These are phyloP conservation scores for Cucurbita moschata DNA, from an alignment of 306 rosid genomes.

Conservation along the genomic window DNA sequence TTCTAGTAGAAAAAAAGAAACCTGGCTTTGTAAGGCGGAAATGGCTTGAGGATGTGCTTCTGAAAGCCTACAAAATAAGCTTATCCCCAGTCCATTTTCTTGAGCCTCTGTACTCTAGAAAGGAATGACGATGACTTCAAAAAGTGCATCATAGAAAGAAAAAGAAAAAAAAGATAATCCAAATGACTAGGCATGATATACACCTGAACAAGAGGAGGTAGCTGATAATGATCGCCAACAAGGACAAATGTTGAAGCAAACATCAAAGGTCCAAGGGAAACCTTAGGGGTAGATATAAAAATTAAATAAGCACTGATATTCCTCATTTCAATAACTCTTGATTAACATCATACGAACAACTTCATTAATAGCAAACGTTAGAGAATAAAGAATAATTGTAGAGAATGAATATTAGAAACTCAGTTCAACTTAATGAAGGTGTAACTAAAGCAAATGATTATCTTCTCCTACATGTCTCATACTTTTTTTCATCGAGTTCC, in stretches of 20 bases:
- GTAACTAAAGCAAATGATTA: background rate
- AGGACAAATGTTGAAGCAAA: conserved; percentile 81
- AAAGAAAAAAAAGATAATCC: background rate
- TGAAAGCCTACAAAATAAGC: conserved; percentile 88
- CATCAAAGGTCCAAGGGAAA: conserved; percentile 80
- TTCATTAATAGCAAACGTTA: background rate
- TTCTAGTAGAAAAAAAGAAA: conserved; percentile 17
- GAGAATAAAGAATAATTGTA: background rate
- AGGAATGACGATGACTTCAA: conserved; percentile 1
- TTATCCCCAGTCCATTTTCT: conserved; percentile 84
- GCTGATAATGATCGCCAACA: conserved; percentile 94
- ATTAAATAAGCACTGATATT: background rate
- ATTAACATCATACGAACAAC: background rate
- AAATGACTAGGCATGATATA: conserved; percentile 1
- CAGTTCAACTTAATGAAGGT: background rate
- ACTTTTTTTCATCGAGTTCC: background rate
- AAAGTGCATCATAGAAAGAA: background rate
- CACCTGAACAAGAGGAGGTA: conserved; percentile 90
- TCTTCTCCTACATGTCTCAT: background rate
- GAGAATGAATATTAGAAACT: background rate
- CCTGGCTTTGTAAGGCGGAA: conserved; percentile 84
- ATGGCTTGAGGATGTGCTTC: conserved; percentile 92
- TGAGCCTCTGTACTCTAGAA: conserved; percentile 76
- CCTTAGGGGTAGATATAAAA: conserved; percentile 33
- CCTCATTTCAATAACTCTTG: background rate